Base-by-base conservation (phyloP, 768 basidiomycete genomes). In the Dacryopinax spathularia region DNA sequence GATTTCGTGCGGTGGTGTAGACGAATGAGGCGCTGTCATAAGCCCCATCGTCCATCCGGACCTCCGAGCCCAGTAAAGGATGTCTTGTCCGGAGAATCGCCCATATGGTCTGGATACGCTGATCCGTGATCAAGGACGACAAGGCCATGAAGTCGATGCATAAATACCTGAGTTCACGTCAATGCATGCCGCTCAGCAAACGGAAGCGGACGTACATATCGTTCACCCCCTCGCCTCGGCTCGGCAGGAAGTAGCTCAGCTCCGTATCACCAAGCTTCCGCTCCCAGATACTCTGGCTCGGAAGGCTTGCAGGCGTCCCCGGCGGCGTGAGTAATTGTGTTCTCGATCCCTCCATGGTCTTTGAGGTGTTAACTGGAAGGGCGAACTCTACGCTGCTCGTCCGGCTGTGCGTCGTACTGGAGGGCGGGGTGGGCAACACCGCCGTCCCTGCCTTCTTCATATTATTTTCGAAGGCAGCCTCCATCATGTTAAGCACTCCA, bases 171-270 rank as follows among this genome's bases (percentile, higher is more conserved):
- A 2, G 62, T 41, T 60, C 29, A 34, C 39, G 34, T n/a, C 5
- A 4, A n/a, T n/a, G n/a, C 27, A 33, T n/a, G 15, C 3, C 33
- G 22, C 29, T 10, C 41, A 29, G 15, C 27, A 34, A 41, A 15
- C 4, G 12, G 22, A 48, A 25, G 22, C 18, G 4, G 27, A 71
- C 82, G 65, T 69, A 89, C 90, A 93, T 91, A 71, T 93, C 90
- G 68, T 93, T 93, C 34, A 91, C 89, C 3, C 88, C 88, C 62
- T 77, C 82, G 44, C 84, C 84, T n/a, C 90, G 79, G 2, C 84
- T 84, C 1, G 88, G 89, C 10, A 91, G 78, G 71, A 82, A 91
- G 73, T 91, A 93, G 0, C 87, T 88, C 7, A 80, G 72, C 73
- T 92, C 89, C 25, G 83, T 89, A 64, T 88, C 83, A 3, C 88